Percentiles rank a stretch among this genome's conserved stretches.
Conservation (phyloP, 2,329 filamentous ascomycete genomes). For the Amesomyces nigricolor region DNA sequence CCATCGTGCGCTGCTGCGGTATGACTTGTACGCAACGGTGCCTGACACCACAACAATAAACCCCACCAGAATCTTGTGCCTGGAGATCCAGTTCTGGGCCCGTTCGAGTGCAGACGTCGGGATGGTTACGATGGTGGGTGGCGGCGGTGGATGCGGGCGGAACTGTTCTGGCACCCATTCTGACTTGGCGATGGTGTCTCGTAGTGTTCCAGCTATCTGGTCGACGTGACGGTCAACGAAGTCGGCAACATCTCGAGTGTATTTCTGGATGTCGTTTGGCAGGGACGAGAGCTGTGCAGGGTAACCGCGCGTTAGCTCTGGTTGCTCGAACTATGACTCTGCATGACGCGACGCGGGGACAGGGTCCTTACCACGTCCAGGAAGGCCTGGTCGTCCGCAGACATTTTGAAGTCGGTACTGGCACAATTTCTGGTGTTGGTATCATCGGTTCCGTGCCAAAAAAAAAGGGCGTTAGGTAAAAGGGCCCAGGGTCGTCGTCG, state of each 20-base stretch:
- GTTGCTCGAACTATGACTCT: not conserved
- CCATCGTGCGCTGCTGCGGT: conserved; percentile 48
- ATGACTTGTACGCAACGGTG: conserved; percentile 52
- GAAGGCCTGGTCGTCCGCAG: conserved; percentile 72
- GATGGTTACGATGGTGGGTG: conserved; percentile 32
- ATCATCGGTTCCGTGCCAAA: not conserved
- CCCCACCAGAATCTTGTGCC: conserved; percentile 68
- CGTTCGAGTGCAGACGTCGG: conserved; percentile 42
- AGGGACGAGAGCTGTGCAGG: conserved; percentile 44
- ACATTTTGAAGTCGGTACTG: conserved; percentile 47
- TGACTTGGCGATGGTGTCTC: conserved; percentile 61
- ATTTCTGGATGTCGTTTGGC: conserved; percentile 60
- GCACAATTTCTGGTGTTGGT: not conserved
- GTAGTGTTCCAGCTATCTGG: conserved; percentile 62
- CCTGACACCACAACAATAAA: conserved; percentile 65
- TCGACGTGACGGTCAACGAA: conserved; percentile 79
- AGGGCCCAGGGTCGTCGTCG: not conserved
- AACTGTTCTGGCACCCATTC: conserved; percentile 69
- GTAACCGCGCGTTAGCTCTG: not conserved
- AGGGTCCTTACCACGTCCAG: conserved; percentile 61
- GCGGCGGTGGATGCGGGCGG: conserved; percentile 51
- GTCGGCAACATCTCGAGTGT: conserved; percentile 68
- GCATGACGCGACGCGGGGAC: conserved; percentile 8
- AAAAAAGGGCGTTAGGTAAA: not conserved
- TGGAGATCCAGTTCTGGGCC: conserved; percentile 63